phyloP scores from a whole-genome alignment of 2,329 filamentous ascomycete genomes.

The Pyrenophora seminiperda region DNA sequence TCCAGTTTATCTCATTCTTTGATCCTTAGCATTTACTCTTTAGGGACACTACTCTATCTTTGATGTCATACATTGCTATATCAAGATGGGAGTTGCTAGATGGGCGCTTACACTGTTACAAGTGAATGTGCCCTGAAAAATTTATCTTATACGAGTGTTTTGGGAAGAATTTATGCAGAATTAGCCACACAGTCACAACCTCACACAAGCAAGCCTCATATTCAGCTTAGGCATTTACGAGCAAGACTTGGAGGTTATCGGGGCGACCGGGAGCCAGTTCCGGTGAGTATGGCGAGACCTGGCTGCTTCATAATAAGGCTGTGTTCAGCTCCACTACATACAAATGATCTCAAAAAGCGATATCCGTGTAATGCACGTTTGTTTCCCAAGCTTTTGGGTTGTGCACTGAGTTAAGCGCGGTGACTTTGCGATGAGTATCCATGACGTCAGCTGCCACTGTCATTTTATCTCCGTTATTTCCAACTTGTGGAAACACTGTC shows the following conservation, averaged over 20 bases:
- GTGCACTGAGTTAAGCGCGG: not conserved
- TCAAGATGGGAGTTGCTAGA: too few species aligned
- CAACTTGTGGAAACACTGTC: not conserved
- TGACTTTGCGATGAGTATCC: constrained; percentile 1
- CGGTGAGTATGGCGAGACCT: constrained; percentile 42
- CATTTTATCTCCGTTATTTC: not conserved
- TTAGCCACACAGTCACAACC: too few species aligned
- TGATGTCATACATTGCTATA: too few species aligned
- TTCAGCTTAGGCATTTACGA: constrained; percentile 61
- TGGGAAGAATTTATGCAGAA: too few species aligned
- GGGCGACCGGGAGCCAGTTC: constrained; percentile 49
- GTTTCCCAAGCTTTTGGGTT: not conserved
- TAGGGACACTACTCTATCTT: too few species aligned
- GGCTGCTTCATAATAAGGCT: constrained; percentile 30
- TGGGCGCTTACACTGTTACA: too few species aligned
- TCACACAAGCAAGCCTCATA: constrained; percentile 57
- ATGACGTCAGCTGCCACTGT: constrained; percentile 1
- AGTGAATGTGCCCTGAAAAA: too few species aligned
- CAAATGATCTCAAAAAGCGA: not conserved
- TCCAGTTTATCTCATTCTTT: too few species aligned
- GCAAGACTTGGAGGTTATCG: constrained; percentile 54
- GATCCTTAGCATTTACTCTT: too few species aligned
- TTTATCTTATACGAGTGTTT: too few species aligned
- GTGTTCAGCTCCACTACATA: not conserved
- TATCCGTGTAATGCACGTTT: not conserved